Base-by-base conservation (phyloP, 2,329 filamentous ascomycete species). In the Hypocrella siamensis region DNA sequence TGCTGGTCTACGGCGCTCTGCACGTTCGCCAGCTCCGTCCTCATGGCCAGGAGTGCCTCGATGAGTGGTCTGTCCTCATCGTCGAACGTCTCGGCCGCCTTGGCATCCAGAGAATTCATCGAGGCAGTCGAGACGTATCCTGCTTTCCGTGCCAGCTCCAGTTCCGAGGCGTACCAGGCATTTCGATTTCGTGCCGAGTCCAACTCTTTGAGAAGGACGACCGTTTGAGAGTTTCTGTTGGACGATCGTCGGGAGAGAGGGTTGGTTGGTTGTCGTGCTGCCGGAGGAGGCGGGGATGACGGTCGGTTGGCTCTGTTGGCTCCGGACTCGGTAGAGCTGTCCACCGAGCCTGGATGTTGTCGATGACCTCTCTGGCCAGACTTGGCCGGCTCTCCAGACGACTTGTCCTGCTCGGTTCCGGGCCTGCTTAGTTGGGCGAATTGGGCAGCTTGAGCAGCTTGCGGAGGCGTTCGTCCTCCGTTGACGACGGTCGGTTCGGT, bases 121-220 rank as follows among this genome's bases (percentile, higher is more conserved):
- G 75, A 74, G 3, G 74, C 62, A 39, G 72, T 84, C 12, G 82
- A 70, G 6, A 74, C 67, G 47, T 96, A 98, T 5, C 90, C 90
- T 26, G 83, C 74, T 55, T 93, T 93, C 31, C 81, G 75, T 6
- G 90, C 92, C 40, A 98, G 63, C 35, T 93, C 84, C 28, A 98
- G 64, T 55, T 98, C 90, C 0, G 88, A 94, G 6, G 85, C 84
- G 53, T 93, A 94, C 90, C 90, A 98, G 1, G 88, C 88, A 55
- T 93, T 96, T 31, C 81, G 74, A 47, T 79, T 90, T 46, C 83
- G 82, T 4, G 78, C 70, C 7, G 75, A 67, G 49, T 98, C 88
- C 3, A 98, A 65, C 49, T 98, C 90, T 49, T 90, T 88, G 11
- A 83, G 64, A 10, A 94, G 54, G 1, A 80, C 75, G 39, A 82